phyloP scores from a whole-genome alignment of 2,329 filamentous ascomycete genomes.

The Aureobasidium sp. region DNA sequence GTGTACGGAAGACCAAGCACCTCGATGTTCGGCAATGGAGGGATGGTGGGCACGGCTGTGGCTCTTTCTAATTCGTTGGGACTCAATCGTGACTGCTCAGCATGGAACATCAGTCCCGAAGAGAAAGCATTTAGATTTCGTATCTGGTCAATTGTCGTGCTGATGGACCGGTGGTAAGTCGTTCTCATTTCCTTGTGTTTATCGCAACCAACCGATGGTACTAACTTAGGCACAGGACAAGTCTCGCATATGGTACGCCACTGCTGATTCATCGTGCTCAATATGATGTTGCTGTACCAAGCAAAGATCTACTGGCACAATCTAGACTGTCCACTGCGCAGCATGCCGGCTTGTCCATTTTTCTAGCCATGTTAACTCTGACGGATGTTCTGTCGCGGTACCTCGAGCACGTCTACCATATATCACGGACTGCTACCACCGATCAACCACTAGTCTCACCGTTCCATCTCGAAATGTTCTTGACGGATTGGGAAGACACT shows the following conservation, averaged over 20 bases:
- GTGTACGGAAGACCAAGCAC: conserved; percentile 33
- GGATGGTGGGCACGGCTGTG: conserved; percentile 45
- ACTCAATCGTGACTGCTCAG: conserved; percentile 45
- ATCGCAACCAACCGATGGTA: too few relatives aligned
- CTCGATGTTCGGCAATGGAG: conserved; percentile 39
- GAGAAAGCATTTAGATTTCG: conserved; percentile 46
- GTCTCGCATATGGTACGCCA: conserved; percentile 48
- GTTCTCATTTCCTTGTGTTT: too few relatives aligned
- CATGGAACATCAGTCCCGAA: conserved; percentile 42
- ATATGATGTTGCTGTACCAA: conserved; percentile 48
- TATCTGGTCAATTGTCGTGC: conserved; percentile 49
- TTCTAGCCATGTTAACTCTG: neutral
- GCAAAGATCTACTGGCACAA: conserved; percentile 24
- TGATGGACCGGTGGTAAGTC: conserved; percentile 45
- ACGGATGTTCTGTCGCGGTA: neutral
- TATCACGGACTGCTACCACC: neutral
- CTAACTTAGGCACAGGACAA: conserved; percentile 32
- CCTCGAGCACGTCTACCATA: neutral
- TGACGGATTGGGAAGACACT: neutral
- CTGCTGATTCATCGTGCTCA: conserved; percentile 45
- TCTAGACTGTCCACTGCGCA: neutral
- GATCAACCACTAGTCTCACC: neutral
- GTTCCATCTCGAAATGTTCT: neutral
- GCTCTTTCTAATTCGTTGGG: conserved; percentile 48
- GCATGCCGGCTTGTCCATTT: neutral